Evolutionary conservation across 2,329 filamentous ascomycete species (phyloP).

Genomic region (Fonsecaea monophora): DNA sequence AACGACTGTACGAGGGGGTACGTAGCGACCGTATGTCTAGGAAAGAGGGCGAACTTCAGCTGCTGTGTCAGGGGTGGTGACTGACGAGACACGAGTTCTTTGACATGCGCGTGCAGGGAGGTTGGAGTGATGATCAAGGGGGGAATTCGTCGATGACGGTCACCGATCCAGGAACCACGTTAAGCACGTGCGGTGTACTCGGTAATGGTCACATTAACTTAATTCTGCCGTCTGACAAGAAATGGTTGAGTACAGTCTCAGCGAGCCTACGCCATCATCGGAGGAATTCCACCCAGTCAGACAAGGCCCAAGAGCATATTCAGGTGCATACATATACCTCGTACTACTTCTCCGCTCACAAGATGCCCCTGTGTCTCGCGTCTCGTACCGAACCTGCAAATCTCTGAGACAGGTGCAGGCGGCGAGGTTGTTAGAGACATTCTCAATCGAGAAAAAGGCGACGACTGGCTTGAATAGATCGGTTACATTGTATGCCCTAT

Average conservation of each 20-base stretch:
- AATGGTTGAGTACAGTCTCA: too few relatives aligned
- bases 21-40: not conserved
- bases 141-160: not conserved
- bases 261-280: not conserved
- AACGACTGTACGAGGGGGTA: not conserved
- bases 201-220: not conserved
- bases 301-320: too few relatives aligned
- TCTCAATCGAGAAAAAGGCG: too few relatives aligned
- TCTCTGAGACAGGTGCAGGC: too few relatives aligned
- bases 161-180: not conserved
- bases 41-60: not conserved
- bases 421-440: too few relatives aligned
- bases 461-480: too few relatives aligned
- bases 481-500: not conserved
- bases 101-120: not conserved
- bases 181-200: not conserved
- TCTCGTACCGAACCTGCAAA: too few relatives aligned
- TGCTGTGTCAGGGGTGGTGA: not conserved
- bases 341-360: too few relatives aligned
- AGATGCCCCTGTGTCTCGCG: too few relatives aligned
- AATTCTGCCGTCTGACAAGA: not conserved
- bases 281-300: not conserved
- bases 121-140: slow-evolving; percentile 10
- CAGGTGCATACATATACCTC: too few relatives aligned
- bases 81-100: not conserved